Evolutionary conservation across 768 basidiomycete species (phyloP), one percentile per base, ranked within the genome.

Genomic region (Leccinum obscurum): DNA sequence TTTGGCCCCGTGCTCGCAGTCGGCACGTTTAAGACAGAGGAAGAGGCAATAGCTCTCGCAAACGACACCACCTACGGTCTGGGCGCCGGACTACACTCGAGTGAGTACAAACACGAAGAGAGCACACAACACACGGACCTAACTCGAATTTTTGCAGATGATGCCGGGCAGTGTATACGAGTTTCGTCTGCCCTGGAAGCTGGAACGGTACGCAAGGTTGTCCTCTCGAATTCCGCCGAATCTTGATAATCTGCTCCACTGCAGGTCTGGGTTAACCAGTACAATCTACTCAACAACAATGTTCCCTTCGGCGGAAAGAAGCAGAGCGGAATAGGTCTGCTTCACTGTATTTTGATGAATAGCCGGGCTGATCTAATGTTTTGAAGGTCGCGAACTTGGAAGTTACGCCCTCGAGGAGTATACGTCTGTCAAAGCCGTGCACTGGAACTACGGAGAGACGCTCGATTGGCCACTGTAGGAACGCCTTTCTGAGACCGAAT

Each of bases 281-380:
- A 94, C 76, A 90, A 89, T 69, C 46, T 90, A 13, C 73, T 96
- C 58, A 83, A 85, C 76, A 92, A 92, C 72, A 93, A 95, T 60
- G 88, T 94, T 50, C 96, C 96, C 1, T 98, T 98, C 69, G 95
- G 96, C 39, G 96, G 95, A 24, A 96, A 91, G 79, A 96, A 95
- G 76, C 89, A 92, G 72, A 92, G 90, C 48, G 94, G 94, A 55
- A 87, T 92, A 68, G 89, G 91, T 90, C 65, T 59, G 66, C 55
- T 8, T 0, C 39, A 3, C 14, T 24, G 3, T 15, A 55, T 52
- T 35, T 44, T n/a, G 44, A 28, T 41, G 22, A 20, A 46, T 55
- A n/a, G 60, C 11, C 44, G 6, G 20, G 32, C 26, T 58, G 20
- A 67, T 51, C 61, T 63, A 48, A 67, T 41, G 7, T 30, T n/a